phyloP scores from a whole-genome alignment of 1,284 basidiomycete genomes.

The Pholiota adiposa region DNA sequence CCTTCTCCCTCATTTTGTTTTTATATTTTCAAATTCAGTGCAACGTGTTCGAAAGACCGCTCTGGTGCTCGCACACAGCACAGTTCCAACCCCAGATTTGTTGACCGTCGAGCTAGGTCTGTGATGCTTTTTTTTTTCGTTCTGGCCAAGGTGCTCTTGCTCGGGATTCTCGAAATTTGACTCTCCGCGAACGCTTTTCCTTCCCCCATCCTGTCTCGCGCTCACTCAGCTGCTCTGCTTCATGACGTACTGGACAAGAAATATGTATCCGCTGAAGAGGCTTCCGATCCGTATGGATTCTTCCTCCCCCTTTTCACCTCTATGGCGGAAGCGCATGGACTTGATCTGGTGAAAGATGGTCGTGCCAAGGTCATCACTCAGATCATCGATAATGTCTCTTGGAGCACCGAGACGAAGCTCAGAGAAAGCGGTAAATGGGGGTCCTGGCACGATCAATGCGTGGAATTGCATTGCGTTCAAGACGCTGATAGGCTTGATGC shows the following conservation, averaged over 20 bases:
- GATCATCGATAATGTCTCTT: conserved; percentile 85
- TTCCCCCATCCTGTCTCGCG: conserved; percentile 29
- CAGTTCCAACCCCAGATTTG: conserved; percentile 60
- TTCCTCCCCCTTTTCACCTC: conserved; percentile 70
- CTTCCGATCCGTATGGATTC: conserved; percentile 64
- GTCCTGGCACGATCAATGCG: conserved; percentile 76
- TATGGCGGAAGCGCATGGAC: conserved; percentile 42
- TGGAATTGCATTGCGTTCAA: conserved; percentile 89
- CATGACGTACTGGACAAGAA: conserved; percentile 91
- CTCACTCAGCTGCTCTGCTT: conserved; percentile 71
- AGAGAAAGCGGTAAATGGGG: conserved; percentile 57
- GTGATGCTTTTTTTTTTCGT: conserved; percentile 9
- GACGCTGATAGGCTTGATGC: conserved; percentile 93
- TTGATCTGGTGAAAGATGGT: conserved; percentile 65
- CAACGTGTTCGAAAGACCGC: conserved; percentile 82
- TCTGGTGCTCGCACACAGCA: conserved; percentile 61
- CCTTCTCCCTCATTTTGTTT: background rate
- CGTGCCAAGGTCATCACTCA: conserved; percentile 57
- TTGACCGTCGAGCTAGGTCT: conserved; percentile 74
- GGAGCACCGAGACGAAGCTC: conserved; percentile 83
- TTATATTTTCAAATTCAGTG: conserved; percentile 48
- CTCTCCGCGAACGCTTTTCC: background rate
- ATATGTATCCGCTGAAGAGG: conserved; percentile 65
- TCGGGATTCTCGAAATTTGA: background rate
- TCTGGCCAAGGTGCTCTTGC: conserved; percentile 11